Evolutionary conservation across 2,329 filamentous ascomycete genomes (phyloP), one percentile per base, ranked within the genome.

Genomic region (Pestalotiopsis sp.): DNA sequence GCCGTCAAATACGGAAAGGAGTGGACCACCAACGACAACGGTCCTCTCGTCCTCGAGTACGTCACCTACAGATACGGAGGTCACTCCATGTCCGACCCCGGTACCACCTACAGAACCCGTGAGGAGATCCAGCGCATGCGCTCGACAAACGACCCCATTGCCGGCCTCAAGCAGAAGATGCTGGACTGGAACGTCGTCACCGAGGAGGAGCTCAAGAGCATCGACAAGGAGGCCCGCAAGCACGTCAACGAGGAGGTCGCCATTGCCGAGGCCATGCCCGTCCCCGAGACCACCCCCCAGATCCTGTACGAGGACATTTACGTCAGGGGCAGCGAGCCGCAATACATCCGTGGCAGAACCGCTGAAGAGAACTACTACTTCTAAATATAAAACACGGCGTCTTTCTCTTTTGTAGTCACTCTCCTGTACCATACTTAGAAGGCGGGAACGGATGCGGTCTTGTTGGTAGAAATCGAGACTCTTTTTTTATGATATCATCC

Each of bases 71-170:
- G 96, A 79, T 99, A 99, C 83, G 96, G 96, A 81, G 96, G 96
- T 75, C 96, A 99, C 91, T 98, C 94, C 85, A 99, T 99, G 96
- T 98, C 95, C 80, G 96, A 99, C 83, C 96, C 96, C 70, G 96
- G 96, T 82, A 99, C 96, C 83, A 98, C 96, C 78, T 99, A 99
- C 92, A 92, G 95, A 83, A 98, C 95, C 76, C 94, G 96, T 84
- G 96, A 99, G 87, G 96, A 99, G 87, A 97, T 99, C 80, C 95
- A 98, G 88, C 95, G 95, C 83, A 99, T 99, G 96, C 93, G 96
- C 79, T 97, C 93, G 77, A 99, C 96, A 85, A 93, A 98, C 85
- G 96, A 99, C 85, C 94, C 96, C 75, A 99, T 99, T 79, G 94
- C 95, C 78, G 96, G 96, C 70, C 90, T 99, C 76, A 98, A 98